Evolutionary conservation across 257 asterid genomes (phyloP), one percentile per base, ranked within the genome.

Genomic region (Rubia yunnanensis): DNA sequence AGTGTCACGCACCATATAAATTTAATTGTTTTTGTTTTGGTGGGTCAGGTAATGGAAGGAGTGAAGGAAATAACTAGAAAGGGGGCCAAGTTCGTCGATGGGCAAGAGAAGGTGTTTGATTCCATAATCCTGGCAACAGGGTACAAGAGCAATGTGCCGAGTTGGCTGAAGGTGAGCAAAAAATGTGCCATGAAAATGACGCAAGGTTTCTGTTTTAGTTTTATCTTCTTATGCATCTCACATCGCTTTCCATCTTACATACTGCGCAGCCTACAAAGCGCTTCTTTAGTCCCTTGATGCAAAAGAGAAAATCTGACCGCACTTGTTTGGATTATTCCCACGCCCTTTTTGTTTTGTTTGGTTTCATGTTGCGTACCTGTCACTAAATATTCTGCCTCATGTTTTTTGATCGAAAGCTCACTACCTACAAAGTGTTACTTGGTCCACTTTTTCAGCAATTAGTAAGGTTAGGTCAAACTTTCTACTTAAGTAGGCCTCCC

Each of bases 61-160:
- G 87, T 92, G 63, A 84, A 72, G 66, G 97, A 87, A 66, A 86
- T 92, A 6, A 92, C 97, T 0, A 73, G 56, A 74, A 77, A 57
- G 1, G 99, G 99, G 28, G 97, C 99, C 22, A 87, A 72, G 60
- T 92, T 89, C 72, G 48, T 84, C 5, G 89, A 92, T 64, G 97
- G 97, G 6, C 85, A 87, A 74, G 99, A 87, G 70, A 75, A 66
- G 11, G 94, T 79, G 65, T 92, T 84, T 72, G 99, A 92, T 74
- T 72, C 94, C 2, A 83, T 92, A 60, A 89, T 92, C 23, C 64
- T 92, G 7, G 99, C 99, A 64, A 89, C 99, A 8, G 99, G 99
- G 28, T 92, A 92, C 81, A 89, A 83, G 82, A 89, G 99, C 81
- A 92, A 87, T 67, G 99, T 92, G 24, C 97, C 97, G 5, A 61